These are phyloP conservation scores for Acrocalymma vagum DNA, from an alignment of 2,329 filamentous ascomycete genomes.

Conservation along the genomic window DNA sequence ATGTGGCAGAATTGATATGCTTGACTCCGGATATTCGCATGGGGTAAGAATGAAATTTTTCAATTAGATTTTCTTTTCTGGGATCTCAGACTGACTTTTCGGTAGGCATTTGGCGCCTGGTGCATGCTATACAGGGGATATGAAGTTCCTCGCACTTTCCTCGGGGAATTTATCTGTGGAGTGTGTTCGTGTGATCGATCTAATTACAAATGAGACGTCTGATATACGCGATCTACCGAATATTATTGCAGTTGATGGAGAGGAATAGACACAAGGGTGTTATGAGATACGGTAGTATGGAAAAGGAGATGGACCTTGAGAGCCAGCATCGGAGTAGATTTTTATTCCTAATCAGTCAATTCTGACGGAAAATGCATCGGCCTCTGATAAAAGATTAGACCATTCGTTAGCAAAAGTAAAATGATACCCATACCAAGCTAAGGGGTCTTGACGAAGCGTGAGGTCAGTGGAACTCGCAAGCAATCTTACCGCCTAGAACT, in stretches of 20 bases:
- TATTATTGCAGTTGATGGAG: constrained; percentile 58
- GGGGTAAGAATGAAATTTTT: constrained; percentile 56
- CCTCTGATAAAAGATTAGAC: too few species aligned
- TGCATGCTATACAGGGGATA: constrained; percentile 76
- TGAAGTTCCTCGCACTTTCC: constrained; percentile 74
- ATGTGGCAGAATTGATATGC: constrained; percentile 74
- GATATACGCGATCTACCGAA: constrained; percentile 79
- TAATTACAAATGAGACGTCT: constrained; percentile 77
- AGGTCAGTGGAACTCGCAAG: too few species aligned
- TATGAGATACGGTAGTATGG: too few species aligned
- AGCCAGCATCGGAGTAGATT: too few species aligned
- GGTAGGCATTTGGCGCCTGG: constrained; percentile 72
- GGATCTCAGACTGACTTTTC: constrained; percentile 18
- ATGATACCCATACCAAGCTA: too few species aligned
- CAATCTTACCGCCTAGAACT: too few species aligned
- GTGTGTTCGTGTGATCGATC: constrained; percentile 75
- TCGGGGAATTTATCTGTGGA: constrained; percentile 76
- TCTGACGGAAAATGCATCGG: too few species aligned
- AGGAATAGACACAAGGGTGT: too few species aligned
- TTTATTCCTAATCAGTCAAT: too few species aligned
- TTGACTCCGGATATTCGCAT: constrained; percentile 78
- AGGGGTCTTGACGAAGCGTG: too few species aligned
- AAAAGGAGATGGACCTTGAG: too few species aligned
- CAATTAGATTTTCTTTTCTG: not conserved
- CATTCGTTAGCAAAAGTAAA: too few species aligned